Base-by-base conservation (phyloP, 495 filamentous ascomycete species). In the Bombardia bombarda region DNA sequence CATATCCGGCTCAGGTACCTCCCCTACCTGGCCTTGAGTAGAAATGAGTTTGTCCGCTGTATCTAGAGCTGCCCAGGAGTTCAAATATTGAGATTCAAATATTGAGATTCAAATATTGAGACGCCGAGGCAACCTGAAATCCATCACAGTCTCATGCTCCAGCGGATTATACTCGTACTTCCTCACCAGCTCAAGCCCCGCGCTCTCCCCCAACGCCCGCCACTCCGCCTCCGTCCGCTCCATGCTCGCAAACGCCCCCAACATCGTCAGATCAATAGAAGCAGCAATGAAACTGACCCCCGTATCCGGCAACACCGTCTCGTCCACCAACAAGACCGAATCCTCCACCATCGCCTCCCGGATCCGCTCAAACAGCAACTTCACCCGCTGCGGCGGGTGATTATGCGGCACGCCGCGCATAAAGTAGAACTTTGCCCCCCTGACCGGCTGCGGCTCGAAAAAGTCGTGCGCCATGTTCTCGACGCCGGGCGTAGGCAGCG, bases 141-240 rank as follows among this genome's bases (percentile, higher is more conserved):
- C 49, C 49, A 51, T 51, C 13, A 51, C 39, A 13, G 17, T 47
- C 19, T 51, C 49, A 13, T 51, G 23, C 8, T 13, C 40, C 10
- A 21, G 2, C 4, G 19, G 24, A 5, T 38, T 28, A 23, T 50
- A 53, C 1, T 10, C 25, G 17, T 78, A 69, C 10, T 46, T 40
- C n/a, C 53, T 44, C 32, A 69, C 72, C 49, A 78, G 68, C 47
- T 72, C 53, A 14, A 73, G 42, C 0, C 72, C 69, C 4, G 53
- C 57, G 1, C 48, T 45, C 1, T 50, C 51, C 0, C 73, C 33
- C 5, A 74, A 20, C 2, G 49, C 46, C 13, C 18, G 47, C 70
- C 68, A 74, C 21, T 66, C 57, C 8, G 54, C 46, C 20, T 63
- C 53, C 0, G 67, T 69, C 12, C 69, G 53, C 49, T 72, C 69